Evolutionary conservation across 202 grass and related monocot species (phyloP).

Genomic region (Setaria viridis): DNA sequence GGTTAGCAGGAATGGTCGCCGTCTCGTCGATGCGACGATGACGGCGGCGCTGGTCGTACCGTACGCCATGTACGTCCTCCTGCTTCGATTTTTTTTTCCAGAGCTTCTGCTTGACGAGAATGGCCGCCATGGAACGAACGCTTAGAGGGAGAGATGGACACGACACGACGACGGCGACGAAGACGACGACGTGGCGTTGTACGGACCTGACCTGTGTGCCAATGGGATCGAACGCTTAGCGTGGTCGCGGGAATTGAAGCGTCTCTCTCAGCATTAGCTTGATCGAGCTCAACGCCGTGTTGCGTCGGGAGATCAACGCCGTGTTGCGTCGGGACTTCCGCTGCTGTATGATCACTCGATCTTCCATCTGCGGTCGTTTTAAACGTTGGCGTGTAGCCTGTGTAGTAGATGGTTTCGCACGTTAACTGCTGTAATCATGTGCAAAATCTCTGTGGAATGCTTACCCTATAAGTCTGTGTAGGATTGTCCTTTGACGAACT

Average conservation of each 20-base stretch:
- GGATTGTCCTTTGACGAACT: too few relatives aligned
- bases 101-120: conserved; percentile 27
- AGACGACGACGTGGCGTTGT: neutral
- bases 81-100: neutral
- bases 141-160: neutral
- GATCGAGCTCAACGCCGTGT: neutral
- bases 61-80: neutral
- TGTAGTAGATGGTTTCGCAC: too few relatives aligned
- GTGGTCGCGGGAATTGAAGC: neutral
- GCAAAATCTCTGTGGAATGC: too few relatives aligned
- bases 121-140: neutral
- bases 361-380: too few relatives aligned
- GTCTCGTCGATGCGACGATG: neutral
- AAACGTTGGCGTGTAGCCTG: too few relatives aligned
- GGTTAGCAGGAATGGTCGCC: neutral
- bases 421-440: too few relatives aligned
- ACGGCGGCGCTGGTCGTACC: neutral
- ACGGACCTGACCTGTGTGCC: neutral
- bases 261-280: neutral
- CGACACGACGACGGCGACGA: neutral
- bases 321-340: neutral
- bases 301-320: too few relatives aligned
- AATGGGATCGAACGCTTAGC: conserved; percentile 43
- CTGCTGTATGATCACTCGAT: neutral
- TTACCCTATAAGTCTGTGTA: too few relatives aligned